Percentiles rank a stretch among this genome's conserved stretches.
These are phyloP conservation scores for Penicillium rolfsii DNA, from an alignment of 2,329 filamentous ascomycete species.

Conservation along the genomic window DNA sequence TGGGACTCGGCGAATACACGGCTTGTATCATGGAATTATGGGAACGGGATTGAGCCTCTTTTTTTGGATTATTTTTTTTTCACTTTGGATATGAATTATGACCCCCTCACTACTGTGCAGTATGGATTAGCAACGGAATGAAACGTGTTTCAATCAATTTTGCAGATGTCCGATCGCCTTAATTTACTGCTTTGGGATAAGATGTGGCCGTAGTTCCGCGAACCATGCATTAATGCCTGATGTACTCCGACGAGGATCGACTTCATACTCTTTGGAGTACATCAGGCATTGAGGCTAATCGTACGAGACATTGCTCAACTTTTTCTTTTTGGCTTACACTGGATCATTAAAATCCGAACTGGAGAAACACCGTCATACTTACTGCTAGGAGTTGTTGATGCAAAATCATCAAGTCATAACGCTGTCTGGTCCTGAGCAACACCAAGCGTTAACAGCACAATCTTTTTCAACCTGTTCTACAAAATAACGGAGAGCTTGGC, in stretches of 20 bases:
- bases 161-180: not conserved
- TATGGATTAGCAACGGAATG: slow-evolving; percentile 17
- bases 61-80: slow-evolving; percentile 15
- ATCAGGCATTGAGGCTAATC: too few relatives aligned
- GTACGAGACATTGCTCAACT: too few relatives aligned
- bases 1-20: slow-evolving; percentile 39
- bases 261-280: too few relatives aligned
- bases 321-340: too few relatives aligned
- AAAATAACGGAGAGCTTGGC: too few relatives aligned
- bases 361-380: too few relatives aligned
- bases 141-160: slow-evolving; percentile 6
- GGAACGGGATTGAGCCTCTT: slow-evolving; percentile 23
- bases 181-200: slow-evolving; percentile 1
- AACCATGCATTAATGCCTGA: slow-evolving; percentile 2
- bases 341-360: too few relatives aligned
- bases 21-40: slow-evolving; percentile 27
- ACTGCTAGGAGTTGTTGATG: too few relatives aligned
- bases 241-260: not conserved
- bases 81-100: slow-evolving; percentile 16
- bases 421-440: too few relatives aligned
- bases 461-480: too few relatives aligned
- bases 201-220: slow-evolving; percentile 2
- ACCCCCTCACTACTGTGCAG: slow-evolving; percentile 12
- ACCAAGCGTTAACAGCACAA: too few relatives aligned
- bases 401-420: too few relatives aligned